Evolutionary conservation across 2,329 filamentous ascomycete genomes (phyloP), one percentile per base, ranked within the genome.

Genomic region (Pseudocercospora crystallina): DNA sequence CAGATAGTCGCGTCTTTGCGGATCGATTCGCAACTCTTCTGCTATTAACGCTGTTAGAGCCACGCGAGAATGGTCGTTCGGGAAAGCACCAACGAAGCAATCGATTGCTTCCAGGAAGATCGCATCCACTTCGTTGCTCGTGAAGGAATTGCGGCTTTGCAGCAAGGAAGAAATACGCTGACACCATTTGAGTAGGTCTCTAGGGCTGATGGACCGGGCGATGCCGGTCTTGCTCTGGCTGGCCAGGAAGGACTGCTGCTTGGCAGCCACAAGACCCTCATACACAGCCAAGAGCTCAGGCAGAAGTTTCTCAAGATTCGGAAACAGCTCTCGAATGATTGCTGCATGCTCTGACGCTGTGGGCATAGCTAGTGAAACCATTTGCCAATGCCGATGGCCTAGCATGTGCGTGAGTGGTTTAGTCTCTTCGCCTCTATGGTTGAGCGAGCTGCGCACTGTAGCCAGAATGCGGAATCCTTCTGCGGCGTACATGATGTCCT

Each of bases 51-150:
- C 76, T 37, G 87, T 81, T 30, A 95, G 73, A 4, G 76, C 71
- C 40, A 75, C 73, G 43, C 84, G 82, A 29, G 84, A 73, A 10
- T 80, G 76, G 29, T 79, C 78, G 49, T 86, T 86, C 8, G 87
- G 85, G 39, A 94, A 76, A 65, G 87, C 89, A 47, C 88, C 89
- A 36, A 89, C 85, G 69, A 99, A 97, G 65, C 91, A 95, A 69
- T 99, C 94, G 45, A 94, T 80, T 0, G 90, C 89, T 66, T 99
- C 94, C 73, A 96, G 82, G 64, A 96, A 96, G 70, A 97, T 95
- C 62, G 87, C 84, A 63, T 96, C 87, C 58, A 85, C 77, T 66
- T 94, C 87, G 14, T 81, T 77, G 9, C 84, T 83, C 17, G 80
- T 86, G 57, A 80, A 85, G 15, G 83, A 82, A 1, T 84, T 81